Conservation (phyloP, 768 basidiomycete genomes). For the Pisolithus microcarpus region DNA sequence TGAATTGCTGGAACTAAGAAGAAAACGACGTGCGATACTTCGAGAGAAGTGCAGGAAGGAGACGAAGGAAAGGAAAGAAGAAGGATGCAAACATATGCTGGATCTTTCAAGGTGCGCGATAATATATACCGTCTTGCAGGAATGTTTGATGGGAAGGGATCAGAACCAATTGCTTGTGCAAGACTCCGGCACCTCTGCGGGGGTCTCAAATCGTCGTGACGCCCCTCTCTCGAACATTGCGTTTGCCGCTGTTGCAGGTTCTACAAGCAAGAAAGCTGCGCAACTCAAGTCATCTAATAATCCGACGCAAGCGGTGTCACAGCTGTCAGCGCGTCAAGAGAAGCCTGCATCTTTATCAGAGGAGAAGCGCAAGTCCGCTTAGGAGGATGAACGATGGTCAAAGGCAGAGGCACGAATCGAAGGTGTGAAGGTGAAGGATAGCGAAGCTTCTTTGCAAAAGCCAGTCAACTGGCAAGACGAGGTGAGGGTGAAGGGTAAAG, state of each 20-base stretch:
- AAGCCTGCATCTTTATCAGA: slow-evolving; percentile 72
- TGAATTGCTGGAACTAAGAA: slow-evolving; percentile 73
- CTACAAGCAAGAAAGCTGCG: slow-evolving; percentile 40
- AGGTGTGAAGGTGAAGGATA: slow-evolving; percentile 88
- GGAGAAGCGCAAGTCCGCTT: slow-evolving; percentile 72
- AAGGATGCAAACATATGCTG: slow-evolving; percentile 34
- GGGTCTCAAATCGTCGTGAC: slow-evolving; percentile 25
- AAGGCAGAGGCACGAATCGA: slow-evolving; percentile 84
- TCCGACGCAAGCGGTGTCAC: slow-evolving; percentile 77
- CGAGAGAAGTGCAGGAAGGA: slow-evolving; percentile 80
- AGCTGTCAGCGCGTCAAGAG: slow-evolving; percentile 69
- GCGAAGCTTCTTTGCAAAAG: slow-evolving; percentile 81
- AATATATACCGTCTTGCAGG: too few relatives aligned
- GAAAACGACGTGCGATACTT: slow-evolving; percentile 69
- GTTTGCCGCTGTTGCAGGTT: slow-evolving; percentile 57
- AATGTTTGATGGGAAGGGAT: background rate
- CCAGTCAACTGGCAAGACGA: slow-evolving; percentile 91
- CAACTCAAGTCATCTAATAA: slow-evolving; percentile 69
- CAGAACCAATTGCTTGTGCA: slow-evolving; percentile 71
- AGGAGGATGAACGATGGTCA: slow-evolving; percentile 84
- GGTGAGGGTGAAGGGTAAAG: slow-evolving; percentile 70
- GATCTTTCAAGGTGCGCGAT: slow-evolving; percentile 46
- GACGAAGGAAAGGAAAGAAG: slow-evolving; percentile 52
- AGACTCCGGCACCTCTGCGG: slow-evolving; percentile 30
- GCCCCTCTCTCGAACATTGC: slow-evolving; percentile 54